phyloP scores from a whole-genome alignment of 352 stramenopile species.

The Phytophthora brassicae region DNA sequence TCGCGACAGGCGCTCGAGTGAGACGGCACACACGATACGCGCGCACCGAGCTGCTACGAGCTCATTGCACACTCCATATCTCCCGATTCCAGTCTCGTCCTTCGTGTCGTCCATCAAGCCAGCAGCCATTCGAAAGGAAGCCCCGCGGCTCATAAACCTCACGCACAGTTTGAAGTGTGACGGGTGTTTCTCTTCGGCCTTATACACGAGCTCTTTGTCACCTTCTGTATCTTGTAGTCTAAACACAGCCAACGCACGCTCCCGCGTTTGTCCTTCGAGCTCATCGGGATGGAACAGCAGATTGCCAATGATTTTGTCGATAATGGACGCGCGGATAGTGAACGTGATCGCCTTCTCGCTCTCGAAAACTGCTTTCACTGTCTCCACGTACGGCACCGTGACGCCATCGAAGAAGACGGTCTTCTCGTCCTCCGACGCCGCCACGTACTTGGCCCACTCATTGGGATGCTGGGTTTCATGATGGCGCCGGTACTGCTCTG shows the following conservation, averaged over 20 bases:
- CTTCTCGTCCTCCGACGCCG: background rate
- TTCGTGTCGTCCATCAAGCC: background rate
- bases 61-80: no score
- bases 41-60: no score
- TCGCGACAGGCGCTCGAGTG: no score
- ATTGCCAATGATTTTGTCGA: background rate
- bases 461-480: background rate
- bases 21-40: no score
- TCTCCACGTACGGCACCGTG: background rate
- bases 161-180: background rate
- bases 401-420: background rate
- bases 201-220: background rate
- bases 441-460: background rate
- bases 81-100: background rate
- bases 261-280: conserved; percentile 1
- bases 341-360: background rate
- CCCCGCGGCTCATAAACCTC: background rate
- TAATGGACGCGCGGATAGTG: conserved; percentile 1
- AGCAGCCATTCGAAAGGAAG: background rate
- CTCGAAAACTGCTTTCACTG: background rate
- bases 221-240: background rate
- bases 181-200: background rate
- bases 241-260: background rate
- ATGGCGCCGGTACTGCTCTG: background rate
- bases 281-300: conserved; percentile 5